Evolutionary conservation across 805 yeast genomes (phyloP).

Genomic region (Grigorovia yakushimaensis): DNA sequence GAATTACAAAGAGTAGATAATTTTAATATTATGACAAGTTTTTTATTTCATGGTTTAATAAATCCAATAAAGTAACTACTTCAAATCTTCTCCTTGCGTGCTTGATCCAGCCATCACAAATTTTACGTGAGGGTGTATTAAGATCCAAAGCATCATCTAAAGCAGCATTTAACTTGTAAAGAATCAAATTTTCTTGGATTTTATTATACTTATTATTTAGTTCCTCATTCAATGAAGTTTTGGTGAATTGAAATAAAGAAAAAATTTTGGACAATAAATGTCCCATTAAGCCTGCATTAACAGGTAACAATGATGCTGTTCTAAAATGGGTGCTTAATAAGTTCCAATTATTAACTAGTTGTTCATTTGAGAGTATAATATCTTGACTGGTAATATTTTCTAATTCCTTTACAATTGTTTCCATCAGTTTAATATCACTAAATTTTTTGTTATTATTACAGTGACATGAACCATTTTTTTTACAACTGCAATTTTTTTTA

Average conservation of each 20-base stretch:
- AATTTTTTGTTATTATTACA: conserved; percentile 9
- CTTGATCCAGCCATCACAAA: conserved; percentile 85
- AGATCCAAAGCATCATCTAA: conserved; percentile 84
- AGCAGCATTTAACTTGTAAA: conserved; percentile 76
- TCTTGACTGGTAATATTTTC: conserved; percentile 29
- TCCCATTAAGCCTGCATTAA: conserved; percentile 91
- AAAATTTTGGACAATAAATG: conserved; percentile 74
- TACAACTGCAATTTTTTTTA: conserved; percentile 5
- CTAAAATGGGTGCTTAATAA: conserved; percentile 77
- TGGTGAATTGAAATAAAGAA: conserved; percentile 65
- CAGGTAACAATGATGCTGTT: conserved; percentile 81
- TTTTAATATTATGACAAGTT: conserved; percentile 30
- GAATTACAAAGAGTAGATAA: no score
- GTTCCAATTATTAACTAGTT: conserved; percentile 71
- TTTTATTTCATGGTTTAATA: conserved; percentile 58
- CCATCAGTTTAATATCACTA: conserved; percentile 15
- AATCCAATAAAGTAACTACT: conserved; percentile 65
- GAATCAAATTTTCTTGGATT: conserved; percentile 62
- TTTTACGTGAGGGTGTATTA: conserved; percentile 86
- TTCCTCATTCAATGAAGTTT: conserved; percentile 29
- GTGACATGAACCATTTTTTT: conserved; percentile 3
- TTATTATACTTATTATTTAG: conserved; percentile 44
- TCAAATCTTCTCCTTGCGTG: conserved; percentile 88
- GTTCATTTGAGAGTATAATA: conserved; percentile 69
- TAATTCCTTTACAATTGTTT: conserved; percentile 33